Conservation (phyloP, 108 stramenopile genomes). For the Parietichytrium sp. region DNA sequence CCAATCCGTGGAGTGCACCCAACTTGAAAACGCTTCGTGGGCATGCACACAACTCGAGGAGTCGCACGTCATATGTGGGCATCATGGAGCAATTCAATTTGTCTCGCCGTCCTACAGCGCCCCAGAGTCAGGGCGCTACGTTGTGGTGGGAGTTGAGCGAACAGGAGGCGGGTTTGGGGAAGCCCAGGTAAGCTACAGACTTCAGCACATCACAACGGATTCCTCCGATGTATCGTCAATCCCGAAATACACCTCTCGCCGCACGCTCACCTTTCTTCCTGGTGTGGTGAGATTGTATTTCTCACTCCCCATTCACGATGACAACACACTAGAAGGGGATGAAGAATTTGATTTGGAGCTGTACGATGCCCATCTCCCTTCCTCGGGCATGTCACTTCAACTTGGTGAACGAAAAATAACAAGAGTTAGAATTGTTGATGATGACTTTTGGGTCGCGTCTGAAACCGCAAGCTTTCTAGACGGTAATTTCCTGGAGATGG, state of each 20-base stretch:
- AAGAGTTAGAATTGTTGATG: neutral
- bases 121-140: conserved; percentile 50
- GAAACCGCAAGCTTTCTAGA: neutral
- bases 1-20: too few relatives aligned
- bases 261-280: conserved; percentile 57
- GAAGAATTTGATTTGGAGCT: conserved; percentile 41
- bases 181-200: conserved; percentile 57
- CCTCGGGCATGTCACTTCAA: neutral
- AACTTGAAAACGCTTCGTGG: conserved; percentile 38
- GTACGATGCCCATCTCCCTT: neutral
- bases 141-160: conserved; percentile 61
- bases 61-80: conserved; percentile 64
- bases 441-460: conserved; percentile 23
- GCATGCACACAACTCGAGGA: neutral
- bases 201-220: conserved; percentile 60
- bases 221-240: conserved; percentile 58
- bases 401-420: neutral
- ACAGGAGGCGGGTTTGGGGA: conserved; percentile 67
- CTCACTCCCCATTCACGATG: conserved; percentile 67
- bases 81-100: conserved; percentile 65
- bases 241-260: conserved; percentile 60
- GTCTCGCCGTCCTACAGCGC: conserved; percentile 61
- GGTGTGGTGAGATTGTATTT: conserved; percentile 62
- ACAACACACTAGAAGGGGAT: conserved; percentile 57
- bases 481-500: neutral